A percentile compares a stretch with the other conserved stretches of the same genome.
Evolutionary conservation across 768 basidiomycete species (phyloP).

Genomic region (Boletus huronensis): DNA sequence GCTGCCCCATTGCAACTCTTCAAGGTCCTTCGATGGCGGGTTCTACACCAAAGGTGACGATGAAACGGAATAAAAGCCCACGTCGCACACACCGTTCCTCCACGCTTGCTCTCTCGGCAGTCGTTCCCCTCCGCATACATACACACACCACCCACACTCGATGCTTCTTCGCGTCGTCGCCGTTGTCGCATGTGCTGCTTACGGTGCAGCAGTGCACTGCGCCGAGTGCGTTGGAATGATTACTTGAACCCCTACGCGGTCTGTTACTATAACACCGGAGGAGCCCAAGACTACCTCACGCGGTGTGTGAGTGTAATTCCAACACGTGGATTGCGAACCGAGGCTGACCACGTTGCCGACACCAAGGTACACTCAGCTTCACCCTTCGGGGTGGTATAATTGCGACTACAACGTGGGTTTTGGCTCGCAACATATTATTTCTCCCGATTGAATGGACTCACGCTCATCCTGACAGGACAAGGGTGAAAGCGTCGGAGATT

Average conservation of each 20-base stretch:
- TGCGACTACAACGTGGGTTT: constrained; percentile 1
- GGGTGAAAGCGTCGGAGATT: not conserved
- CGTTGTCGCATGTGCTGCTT: not conserved
- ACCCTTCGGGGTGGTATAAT: no score
- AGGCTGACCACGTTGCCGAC: not conserved
- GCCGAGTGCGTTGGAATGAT: not conserved
- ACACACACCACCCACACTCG: no score
- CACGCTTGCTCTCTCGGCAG: not conserved
- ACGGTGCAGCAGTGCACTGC: not conserved
- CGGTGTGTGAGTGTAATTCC: not conserved
- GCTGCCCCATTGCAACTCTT: not conserved
- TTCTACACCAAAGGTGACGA: not conserved
- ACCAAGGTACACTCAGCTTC: not conserved
- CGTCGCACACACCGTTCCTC: not conserved
- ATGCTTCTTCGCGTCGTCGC: not conserved
- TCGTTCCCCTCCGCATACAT: not conserved
- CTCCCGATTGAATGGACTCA: not conserved
- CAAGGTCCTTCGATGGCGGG: not conserved
- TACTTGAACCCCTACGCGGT: not conserved
- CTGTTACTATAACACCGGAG: not conserved
- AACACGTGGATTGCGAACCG: not conserved
- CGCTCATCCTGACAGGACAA: not conserved
- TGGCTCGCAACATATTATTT: not conserved
- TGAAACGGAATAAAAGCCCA: not conserved
- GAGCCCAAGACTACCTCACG: no score